Percentiles rank a stretch among this genome's conserved stretches.
phyloP scores from a whole-genome alignment of 164 flowering plant species.

The Berberis vulgaris region DNA sequence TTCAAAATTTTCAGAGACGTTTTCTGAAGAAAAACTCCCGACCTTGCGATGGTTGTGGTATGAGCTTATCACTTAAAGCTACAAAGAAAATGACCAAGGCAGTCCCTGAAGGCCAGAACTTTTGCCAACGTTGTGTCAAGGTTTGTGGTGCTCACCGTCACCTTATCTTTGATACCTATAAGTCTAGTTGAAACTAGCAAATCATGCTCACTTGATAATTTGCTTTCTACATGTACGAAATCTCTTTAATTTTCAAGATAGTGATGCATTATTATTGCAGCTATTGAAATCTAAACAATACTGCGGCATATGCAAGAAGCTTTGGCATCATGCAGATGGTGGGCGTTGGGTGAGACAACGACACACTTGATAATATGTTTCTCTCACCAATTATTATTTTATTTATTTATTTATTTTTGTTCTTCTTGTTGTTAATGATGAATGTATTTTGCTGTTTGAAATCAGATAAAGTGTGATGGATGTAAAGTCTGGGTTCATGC shows the following conservation, averaged over 20 bases:
- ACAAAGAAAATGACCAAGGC: conserved; percentile 35
- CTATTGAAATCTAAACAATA: conserved; percentile 66
- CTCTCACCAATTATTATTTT: background rate
- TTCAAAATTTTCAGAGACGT: conserved; percentile 28
- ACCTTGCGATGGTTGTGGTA: conserved; percentile 65
- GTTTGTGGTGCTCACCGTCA: conserved; percentile 22
- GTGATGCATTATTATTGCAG: conserved; percentile 27
- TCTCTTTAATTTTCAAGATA: background rate
- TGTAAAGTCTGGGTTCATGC: conserved; percentile 98
- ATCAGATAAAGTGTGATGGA: conserved; percentile 83
- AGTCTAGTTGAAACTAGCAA: too few relatives aligned
- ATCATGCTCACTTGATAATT: background rate
- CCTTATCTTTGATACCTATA: too few relatives aligned
- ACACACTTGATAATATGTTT: background rate
- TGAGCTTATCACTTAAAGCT: conserved; percentile 37
- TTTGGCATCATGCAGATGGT: conserved; percentile 87
- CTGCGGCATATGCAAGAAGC: conserved; percentile 95
- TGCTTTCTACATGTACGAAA: background rate
- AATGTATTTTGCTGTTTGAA: background rate
- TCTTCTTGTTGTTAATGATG: background rate
- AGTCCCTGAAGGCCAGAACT: conserved; percentile 24
- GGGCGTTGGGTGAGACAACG: conserved; percentile 74
- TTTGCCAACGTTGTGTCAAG: conserved; percentile 77
- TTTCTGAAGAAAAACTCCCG: conserved; percentile 23
- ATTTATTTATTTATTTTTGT: too few relatives aligned